A percentile compares a stretch with the other conserved stretches of the same genome.
These are phyloP conservation scores for Senna siamea DNA, from an alignment of 306 rosid species.

Conservation along the genomic window DNA sequence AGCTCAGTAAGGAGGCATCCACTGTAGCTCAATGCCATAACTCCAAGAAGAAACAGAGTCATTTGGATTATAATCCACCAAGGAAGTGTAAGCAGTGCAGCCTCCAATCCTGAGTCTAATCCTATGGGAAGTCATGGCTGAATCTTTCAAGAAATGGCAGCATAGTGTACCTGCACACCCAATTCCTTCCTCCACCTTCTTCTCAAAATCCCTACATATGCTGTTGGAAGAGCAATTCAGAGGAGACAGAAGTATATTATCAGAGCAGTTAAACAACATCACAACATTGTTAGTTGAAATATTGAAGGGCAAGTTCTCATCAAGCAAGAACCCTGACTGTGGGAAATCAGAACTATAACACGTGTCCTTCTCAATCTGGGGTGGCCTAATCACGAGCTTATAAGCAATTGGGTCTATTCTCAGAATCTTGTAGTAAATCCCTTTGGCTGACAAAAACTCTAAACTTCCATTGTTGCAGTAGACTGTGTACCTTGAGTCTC, in stretches of 20 bases:
- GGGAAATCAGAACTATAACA: conserved; percentile 73
- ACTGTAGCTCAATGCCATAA: conserved; percentile 86
- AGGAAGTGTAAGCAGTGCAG: conserved; percentile 79
- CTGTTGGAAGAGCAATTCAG: conserved; percentile 74
- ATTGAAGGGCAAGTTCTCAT: conserved; percentile 71
- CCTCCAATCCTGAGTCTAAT: conserved; percentile 68
- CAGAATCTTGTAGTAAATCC: conserved; percentile 66
- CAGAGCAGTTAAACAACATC: conserved; percentile 68
- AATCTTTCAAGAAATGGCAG: conserved; percentile 78
- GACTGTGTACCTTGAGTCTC: conserved; percentile 65
- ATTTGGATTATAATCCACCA: conserved; percentile 56
- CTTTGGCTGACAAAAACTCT: conserved; percentile 65
- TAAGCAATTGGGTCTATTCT: conserved; percentile 49
- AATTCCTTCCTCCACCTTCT: conserved; percentile 49
- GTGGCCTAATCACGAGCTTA: conserved; percentile 67
- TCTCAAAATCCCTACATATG: conserved; percentile 70
- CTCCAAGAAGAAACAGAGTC: conserved; percentile 67
- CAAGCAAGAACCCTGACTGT: conserved; percentile 58
- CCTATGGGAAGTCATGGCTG: conserved; percentile 77
- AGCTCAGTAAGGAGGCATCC: conserved; percentile 58
- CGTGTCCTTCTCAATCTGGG: conserved; percentile 42
- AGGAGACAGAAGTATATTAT: conserved; percentile 63
- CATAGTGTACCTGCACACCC: conserved; percentile 71
- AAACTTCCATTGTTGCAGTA: conserved; percentile 61
- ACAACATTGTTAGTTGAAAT: conserved; percentile 76